These are phyloP conservation scores for Vigna reflexopilosa DNA, from an alignment of 306 rosid species.

Conservation along the genomic window DNA sequence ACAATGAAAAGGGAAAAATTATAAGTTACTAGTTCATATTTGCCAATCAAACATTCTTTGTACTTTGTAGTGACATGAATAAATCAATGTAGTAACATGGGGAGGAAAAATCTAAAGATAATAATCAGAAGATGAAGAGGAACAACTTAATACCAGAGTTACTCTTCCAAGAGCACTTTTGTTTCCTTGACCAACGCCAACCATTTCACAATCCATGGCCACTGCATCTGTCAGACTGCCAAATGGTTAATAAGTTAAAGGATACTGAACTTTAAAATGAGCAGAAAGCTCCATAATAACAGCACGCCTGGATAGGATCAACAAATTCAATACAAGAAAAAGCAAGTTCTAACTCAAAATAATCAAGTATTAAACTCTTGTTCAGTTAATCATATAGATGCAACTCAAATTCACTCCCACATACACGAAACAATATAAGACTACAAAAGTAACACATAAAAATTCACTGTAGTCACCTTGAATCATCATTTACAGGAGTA, in stretches of 20 bases:
- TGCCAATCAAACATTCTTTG: slow-evolving; percentile 6
- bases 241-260: slow-evolving; percentile 53
- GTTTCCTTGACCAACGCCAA: slow-evolving; percentile 90
- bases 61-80: background rate
- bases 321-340: slow-evolving; percentile 2
- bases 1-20: background rate
- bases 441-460: background rate
- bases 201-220: slow-evolving; percentile 99
- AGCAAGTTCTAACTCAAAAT: background rate
- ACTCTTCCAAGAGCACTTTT: slow-evolving; percentile 95
- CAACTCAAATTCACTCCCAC: slow-evolving; percentile 22
- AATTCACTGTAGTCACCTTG: slow-evolving; percentile 59
- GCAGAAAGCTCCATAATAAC: background rate
- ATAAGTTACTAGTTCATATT: slow-evolving; percentile 3
- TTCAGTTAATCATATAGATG: background rate
- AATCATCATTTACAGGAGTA: slow-evolving; percentile 72
- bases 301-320: background rate
- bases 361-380: background rate
- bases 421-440: background rate
- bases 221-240: slow-evolving; percentile 88
- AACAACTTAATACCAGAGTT: slow-evolving; percentile 69
- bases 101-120: background rate
- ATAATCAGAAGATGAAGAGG: slow-evolving; percentile 32
- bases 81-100: slow-evolving; percentile 28
- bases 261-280: slow-evolving; percentile 11